Percentiles rank a stretch among this genome's conserved stretches.
phyloP scores from a whole-genome alignment of 2,329 filamentous ascomycete species.

The Trichoderma guizhouense region DNA sequence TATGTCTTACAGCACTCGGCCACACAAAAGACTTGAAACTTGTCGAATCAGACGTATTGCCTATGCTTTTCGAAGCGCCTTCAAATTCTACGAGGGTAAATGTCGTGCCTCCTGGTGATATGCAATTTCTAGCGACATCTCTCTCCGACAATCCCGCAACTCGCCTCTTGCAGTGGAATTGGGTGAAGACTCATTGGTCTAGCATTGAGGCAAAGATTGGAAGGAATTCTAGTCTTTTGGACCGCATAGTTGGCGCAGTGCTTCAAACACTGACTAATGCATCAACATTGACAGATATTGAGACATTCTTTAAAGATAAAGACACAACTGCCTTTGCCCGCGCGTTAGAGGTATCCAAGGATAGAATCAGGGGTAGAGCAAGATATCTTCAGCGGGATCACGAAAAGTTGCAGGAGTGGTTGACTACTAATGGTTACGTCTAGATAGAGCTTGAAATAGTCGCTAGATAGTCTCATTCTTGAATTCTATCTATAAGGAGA shows the following conservation, averaged over 20 bases:
- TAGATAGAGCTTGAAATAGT: neutral
- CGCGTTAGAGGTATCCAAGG: neutral
- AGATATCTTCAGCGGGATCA: neutral
- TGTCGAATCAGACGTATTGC: neutral
- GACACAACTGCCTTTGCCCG: neutral
- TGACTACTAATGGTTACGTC: neutral
- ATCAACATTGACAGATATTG: neutral
- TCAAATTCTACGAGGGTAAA: neutral
- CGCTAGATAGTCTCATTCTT: too few relatives aligned
- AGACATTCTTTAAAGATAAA: neutral
- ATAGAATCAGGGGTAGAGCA: neutral
- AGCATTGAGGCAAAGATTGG: neutral
- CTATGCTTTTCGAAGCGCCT: neutral
- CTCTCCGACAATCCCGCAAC: neutral
- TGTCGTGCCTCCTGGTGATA: neutral
- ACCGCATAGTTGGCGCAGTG: neutral
- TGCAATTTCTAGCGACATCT: neutral
- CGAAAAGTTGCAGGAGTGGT: neutral
- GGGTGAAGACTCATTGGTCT: neutral
- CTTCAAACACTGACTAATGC: neutral
- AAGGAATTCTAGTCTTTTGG: neutral
- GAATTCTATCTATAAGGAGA: too few relatives aligned
- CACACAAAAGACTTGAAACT: neutral
- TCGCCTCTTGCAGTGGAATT: neutral
- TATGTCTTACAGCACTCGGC: neutral